Base-by-base conservation (phyloP, 352 stramenopile species). In the Peronospora destructor region DNA sequence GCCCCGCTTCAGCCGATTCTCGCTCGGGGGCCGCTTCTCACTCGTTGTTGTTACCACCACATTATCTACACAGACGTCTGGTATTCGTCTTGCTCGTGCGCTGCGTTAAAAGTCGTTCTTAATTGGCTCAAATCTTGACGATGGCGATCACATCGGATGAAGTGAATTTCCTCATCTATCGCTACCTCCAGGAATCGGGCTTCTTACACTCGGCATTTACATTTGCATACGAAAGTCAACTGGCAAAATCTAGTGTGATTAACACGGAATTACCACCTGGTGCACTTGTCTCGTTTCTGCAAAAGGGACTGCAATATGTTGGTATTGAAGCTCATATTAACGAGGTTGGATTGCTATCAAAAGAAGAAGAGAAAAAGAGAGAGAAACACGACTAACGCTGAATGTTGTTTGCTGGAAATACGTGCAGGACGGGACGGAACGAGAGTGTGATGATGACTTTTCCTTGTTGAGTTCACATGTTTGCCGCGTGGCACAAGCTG, bases 191-290 rank as follows among this genome's bases (percentile, higher is more conserved):
- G 55, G 94, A 98, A 68, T 97, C 87, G 17, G 93, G 95, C 11
- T 98, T 98, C 64, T 79, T 97, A 53, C 96, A 99, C 75, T 96
- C 93, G 19, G 88, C 95, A 37, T 99, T 99, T 66, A 97, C 94
- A n/a, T 99, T 99, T 60, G 91, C 89, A 14, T 97, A 99, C 59
- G 96, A 99, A 69, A 98, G 88, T 35, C 90, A 98, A 52, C 61
- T 98, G 30, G 86, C 85, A 34, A 95, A 97, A 69, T 94, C 92
- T 16, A 93, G 74, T 48, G 86, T 97, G 14, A 85, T 95, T 44
- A 90, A 93, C 53, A 87, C 86, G 32, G 78, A 97, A 53, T 72
- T 99, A 33, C 95, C 97, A 21, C 95, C 96, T 0, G 96, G 96
- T 11, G 95, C 96, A 44, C 78, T 99, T 17, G 93, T 99, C 36